phyloP scores from a whole-genome alignment of 108 stramenopile species.

The Phaeodactylum tricornutum region DNA sequence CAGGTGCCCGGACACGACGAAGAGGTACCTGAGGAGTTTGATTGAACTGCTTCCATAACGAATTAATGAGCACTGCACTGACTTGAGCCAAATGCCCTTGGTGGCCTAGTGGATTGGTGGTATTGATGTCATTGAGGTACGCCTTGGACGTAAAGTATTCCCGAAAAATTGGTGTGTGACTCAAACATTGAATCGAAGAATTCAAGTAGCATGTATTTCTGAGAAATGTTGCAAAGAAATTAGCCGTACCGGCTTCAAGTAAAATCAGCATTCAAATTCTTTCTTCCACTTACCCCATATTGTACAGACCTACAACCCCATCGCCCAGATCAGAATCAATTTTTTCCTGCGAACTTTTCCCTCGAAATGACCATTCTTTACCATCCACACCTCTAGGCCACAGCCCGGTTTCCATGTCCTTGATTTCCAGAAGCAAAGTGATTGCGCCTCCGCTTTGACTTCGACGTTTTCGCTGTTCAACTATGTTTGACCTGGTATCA shows the following conservation, averaged over 20 bases:
- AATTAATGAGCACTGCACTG: slow-evolving; percentile 77
- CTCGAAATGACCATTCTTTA: slow-evolving; percentile 22
- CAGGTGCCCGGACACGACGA: slow-evolving; percentile 45
- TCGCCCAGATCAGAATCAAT: slow-evolving; percentile 45
- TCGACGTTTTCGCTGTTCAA: slow-evolving; percentile 44
- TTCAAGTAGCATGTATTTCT: slow-evolving; percentile 96
- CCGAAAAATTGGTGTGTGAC: slow-evolving; percentile 87
- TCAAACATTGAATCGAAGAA: slow-evolving; percentile 89
- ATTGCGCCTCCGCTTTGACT: slow-evolving; percentile 27
- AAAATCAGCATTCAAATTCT: background rate
- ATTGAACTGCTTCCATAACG: slow-evolving; percentile 70
- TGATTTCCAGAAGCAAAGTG: slow-evolving; percentile 62
- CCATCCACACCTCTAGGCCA: slow-evolving; percentile 67
- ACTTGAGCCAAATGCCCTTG: slow-evolving; percentile 91
- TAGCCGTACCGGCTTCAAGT: background rate
- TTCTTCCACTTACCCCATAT: slow-evolving; percentile 59
- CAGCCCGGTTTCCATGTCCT: slow-evolving; percentile 52
- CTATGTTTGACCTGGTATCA: slow-evolving; percentile 55
- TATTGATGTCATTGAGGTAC: slow-evolving; percentile 89
- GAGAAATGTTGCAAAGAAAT: slow-evolving; percentile 3
- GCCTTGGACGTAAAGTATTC: slow-evolving; percentile 88
- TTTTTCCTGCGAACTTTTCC: slow-evolving; percentile 10
- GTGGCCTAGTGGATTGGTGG: slow-evolving; percentile 87
- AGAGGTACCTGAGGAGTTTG: background rate
- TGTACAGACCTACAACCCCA: slow-evolving; percentile 79